Evolutionary conservation across 345 rosid species (phyloP), one percentile per base, ranked within the genome.

Genomic region (Acer negundo): DNA sequence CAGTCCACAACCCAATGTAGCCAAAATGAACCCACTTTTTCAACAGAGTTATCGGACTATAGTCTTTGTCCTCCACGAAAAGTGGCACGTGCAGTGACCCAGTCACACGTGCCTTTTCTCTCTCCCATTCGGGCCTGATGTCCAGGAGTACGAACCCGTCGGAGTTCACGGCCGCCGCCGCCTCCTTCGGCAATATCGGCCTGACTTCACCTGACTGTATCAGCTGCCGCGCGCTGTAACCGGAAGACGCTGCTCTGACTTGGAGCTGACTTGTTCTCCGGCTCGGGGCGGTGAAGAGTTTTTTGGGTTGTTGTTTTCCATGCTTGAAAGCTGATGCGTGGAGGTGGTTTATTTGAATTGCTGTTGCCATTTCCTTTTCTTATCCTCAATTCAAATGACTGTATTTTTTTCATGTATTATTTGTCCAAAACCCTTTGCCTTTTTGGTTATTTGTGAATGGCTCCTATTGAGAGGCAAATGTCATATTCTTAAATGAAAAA

Each of bases 1-100:
- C 99, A 22, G 97, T 95, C 99, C 99, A 93, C 61, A 92, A 78
- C 53, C 98, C 98, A 75, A 95, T 86, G 84, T 92, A 93, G 3
- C 98, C 98, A 59, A 95, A 88, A 83, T 92, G 98, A 56, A 95
- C 92, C 98, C 98, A 95, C 76, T 93, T 92, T 87, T 93, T 95
- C 80, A 95, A 42, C 64, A 95, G 87, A 56, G 99, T 93, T 24
- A 95, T 22, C 23, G 86, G 92, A 62, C 93, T 79, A 9, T 80
- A 89, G 67, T 93, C 98, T 75, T 68, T 7, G 83, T 95, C 98
- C 81, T 85, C 86, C 26, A 95, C 85, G 65, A 90, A 93, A 20
- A 95, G 82, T 11, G 99, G 98, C 79, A 88, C 98, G 70, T 90
- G 93, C 69, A 93, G 61, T 1, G 98, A 89, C 47, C 93, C 94